phyloP scores from a whole-genome alignment of 768 basidiomycete species.

The Rhodotorula sphaerocarpa region DNA sequence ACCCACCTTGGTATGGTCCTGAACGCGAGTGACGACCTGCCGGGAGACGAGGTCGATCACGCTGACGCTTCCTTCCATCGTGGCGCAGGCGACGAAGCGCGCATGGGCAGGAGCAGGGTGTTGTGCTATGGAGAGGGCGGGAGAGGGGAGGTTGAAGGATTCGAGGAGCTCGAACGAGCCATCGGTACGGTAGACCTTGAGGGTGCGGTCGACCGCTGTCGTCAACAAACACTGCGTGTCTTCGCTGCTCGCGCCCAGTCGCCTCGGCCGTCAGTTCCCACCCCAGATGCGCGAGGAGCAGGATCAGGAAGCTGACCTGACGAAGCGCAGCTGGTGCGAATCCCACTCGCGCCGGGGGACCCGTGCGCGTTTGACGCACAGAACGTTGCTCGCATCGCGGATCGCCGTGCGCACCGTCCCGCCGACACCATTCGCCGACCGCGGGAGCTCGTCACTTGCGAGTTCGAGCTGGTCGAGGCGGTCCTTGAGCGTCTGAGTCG shows the following conservation, averaged over 20 bases:
- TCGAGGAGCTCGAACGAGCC: slow-evolving; percentile 36
- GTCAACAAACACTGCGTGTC: slow-evolving; percentile 34
- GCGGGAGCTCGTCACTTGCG: not conserved
- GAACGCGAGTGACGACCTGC: slow-evolving; percentile 18
- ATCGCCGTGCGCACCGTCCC: slow-evolving; percentile 1
- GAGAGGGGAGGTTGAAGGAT: slow-evolving; percentile 31
- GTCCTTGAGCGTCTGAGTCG: not conserved
- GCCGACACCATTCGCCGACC: no score
- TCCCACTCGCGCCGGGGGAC: slow-evolving; percentile 25
- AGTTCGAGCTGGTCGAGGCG: not conserved
- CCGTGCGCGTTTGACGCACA: slow-evolving; percentile 7
- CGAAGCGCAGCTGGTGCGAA: slow-evolving; percentile 7
- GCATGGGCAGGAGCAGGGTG: slow-evolving; percentile 6
- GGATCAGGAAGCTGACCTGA: not conserved
- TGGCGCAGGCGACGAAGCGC: slow-evolving; percentile 31
- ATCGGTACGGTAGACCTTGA: slow-evolving; percentile 34
- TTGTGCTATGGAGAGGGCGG: slow-evolving; percentile 33
- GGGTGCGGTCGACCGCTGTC: slow-evolving; percentile 38
- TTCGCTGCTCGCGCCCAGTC: not conserved
- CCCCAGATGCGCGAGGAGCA: not conserved
- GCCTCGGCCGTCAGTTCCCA: not conserved
- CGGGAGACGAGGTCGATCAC: slow-evolving; percentile 37
- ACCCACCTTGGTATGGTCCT: slow-evolving; percentile 36
- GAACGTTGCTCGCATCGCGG: slow-evolving; percentile 21
- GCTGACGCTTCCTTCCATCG: slow-evolving; percentile 36